A percentile compares a stretch with the other conserved stretches of the same genome.
These are phyloP conservation scores for Hypoxylon sp. DNA, from an alignment of 2,329 filamentous ascomycete species.

Conservation along the genomic window DNA sequence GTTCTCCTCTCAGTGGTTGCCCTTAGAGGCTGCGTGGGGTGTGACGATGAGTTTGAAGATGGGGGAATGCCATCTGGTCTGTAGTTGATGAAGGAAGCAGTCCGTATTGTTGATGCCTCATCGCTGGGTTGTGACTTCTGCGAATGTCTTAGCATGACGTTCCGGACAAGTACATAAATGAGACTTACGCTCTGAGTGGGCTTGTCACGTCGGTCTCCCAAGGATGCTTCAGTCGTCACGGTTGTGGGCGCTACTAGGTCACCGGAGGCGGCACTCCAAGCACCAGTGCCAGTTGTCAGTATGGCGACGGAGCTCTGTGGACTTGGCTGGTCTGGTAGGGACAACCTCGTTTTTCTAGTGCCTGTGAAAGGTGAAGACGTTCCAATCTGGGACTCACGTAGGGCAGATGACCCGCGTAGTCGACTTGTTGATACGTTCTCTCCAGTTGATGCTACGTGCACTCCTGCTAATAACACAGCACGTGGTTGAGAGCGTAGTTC, in stretches of 20 bases:
- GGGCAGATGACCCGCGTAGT: slow-evolving; percentile 1
- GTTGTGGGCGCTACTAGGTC: not conserved
- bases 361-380: not conserved
- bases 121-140: slow-evolving; percentile 12
- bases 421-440: not conserved
- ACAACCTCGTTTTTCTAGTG: not conserved
- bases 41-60: slow-evolving; percentile 1
- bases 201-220: not conserved
- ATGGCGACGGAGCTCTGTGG: slow-evolving; percentile 10
- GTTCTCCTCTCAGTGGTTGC: not conserved
- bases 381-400: slow-evolving; percentile 3
- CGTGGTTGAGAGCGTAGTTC: slow-evolving; percentile 4
- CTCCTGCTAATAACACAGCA: not conserved
- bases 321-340: slow-evolving; percentile 8
- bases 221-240: not conserved
- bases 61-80: not conserved
- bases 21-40: not conserved
- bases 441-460: not conserved
- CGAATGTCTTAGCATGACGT: slow-evolving; percentile 15
- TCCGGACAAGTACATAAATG: not conserved
- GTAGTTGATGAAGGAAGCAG: not conserved
- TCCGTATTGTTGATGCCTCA: not conserved
- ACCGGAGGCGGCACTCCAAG: not conserved
- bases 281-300: slow-evolving; percentile 3
- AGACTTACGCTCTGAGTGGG: slow-evolving; percentile 11